Percentiles rank a stretch among this genome's conserved stretches.
These are phyloP conservation scores for Calonectria hawksworthii DNA, from an alignment of 2,329 filamentous ascomycete genomes.

Conservation along the genomic window DNA sequence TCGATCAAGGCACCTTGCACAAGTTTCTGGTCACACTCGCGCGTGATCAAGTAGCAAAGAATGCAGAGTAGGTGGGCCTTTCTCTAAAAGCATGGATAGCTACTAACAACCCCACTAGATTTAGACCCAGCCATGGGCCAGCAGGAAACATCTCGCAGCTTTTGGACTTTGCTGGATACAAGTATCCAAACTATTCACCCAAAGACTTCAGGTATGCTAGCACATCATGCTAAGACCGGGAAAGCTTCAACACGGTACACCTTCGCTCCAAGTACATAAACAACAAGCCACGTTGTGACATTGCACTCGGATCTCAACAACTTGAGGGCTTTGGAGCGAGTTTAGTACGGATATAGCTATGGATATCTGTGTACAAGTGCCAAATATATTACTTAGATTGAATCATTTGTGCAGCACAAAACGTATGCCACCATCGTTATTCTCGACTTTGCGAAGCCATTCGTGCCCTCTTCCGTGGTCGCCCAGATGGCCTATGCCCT, in stretches of 20 bases:
- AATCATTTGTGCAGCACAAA: not conserved
- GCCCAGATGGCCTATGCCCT: not conserved
- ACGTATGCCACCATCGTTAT: too few relatives aligned
- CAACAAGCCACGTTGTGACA: not conserved
- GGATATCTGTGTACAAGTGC: not conserved
- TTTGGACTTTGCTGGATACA: not conserved
- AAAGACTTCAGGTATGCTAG: not conserved
- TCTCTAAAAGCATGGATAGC: not conserved
- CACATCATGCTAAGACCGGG: not conserved
- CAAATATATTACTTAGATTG: not conserved
- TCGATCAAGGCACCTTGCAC: not conserved
- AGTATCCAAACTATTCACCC: not conserved
- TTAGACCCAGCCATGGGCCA: not conserved
- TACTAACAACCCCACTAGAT: not conserved
- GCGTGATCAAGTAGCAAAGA: not conserved
- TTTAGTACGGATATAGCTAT: not conserved
- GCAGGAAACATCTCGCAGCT: not conserved
- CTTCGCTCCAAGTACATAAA: not conserved
- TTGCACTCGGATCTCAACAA: not conserved
- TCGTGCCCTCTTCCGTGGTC: not conserved
- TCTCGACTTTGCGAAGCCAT: not conserved
- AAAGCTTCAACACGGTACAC: not conserved
- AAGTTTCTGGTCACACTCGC: not conserved
- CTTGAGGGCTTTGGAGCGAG: not conserved
- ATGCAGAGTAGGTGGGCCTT: not conserved